A percentile compares a stretch with the other conserved stretches of the same genome.
Conservation (phyloP, 2,329 filamentous ascomycete genomes). For the Ophiocordyceps camponoti-rufipedis region DNA sequence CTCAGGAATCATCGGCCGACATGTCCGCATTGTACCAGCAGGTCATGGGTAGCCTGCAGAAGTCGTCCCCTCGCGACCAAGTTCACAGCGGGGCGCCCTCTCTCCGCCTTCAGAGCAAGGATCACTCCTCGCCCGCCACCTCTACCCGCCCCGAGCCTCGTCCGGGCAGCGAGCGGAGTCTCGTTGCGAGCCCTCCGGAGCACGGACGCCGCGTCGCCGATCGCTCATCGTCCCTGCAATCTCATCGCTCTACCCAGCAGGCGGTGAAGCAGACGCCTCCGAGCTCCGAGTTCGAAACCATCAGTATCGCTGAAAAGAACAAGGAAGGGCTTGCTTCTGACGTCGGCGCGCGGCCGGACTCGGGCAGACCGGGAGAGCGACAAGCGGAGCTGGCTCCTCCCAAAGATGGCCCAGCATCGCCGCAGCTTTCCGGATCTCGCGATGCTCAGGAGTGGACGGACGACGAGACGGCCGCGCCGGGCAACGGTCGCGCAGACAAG, state of each 20-base stretch:
- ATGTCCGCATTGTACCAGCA: slow-evolving; percentile 19
- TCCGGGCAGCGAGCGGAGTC: slow-evolving; percentile 22
- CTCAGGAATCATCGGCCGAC: slow-evolving; percentile 19
- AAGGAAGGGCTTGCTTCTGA: slow-evolving; percentile 44
- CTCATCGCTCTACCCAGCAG: slow-evolving; percentile 9
- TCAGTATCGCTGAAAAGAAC: slow-evolving; percentile 30
- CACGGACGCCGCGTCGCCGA: slow-evolving; percentile 19
- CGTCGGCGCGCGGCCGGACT: slow-evolving; percentile 11
- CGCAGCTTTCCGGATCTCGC: neutral
- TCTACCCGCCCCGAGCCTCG: slow-evolving; percentile 20
- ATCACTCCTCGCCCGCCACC: slow-evolving; percentile 18
- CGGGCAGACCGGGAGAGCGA: neutral
- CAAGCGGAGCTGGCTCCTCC: neutral
- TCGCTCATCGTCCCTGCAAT: slow-evolving; percentile 15
- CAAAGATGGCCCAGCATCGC: neutral
- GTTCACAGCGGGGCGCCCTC: slow-evolving; percentile 13
- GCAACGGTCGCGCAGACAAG: slow-evolving; percentile 21
- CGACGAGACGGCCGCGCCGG: slow-evolving; percentile 1
- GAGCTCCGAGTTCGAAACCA: slow-evolving; percentile 12
- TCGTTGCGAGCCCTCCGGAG: slow-evolving; percentile 23
- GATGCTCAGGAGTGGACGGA: neutral
- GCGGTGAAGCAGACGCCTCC: slow-evolving; percentile 10
- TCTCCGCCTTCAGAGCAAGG: slow-evolving; percentile 34
- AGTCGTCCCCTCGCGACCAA: slow-evolving; percentile 23
- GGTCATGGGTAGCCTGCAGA: slow-evolving; percentile 16